These are phyloP conservation scores for Wickerhamomyces pijperi DNA, from an alignment of 805 yeast genomes.

Conservation along the genomic window DNA sequence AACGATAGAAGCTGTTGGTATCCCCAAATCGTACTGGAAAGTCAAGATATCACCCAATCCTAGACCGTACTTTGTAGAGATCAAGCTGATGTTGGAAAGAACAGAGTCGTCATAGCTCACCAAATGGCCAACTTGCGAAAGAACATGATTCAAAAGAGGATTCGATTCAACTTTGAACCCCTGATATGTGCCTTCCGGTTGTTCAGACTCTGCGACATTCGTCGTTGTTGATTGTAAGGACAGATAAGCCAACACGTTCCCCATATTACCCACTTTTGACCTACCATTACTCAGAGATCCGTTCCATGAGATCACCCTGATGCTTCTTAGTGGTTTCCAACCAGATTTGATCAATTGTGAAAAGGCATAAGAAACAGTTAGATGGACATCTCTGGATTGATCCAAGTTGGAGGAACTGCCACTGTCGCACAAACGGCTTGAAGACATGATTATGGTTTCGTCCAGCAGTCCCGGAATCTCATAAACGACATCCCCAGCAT, in stretches of 20 bases:
- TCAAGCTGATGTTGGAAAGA: not conserved
- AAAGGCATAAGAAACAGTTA: slow-evolving; percentile 40
- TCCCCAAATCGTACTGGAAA: slow-evolving; percentile 56
- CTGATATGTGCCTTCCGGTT: slow-evolving; percentile 41
- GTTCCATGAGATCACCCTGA: slow-evolving; percentile 72
- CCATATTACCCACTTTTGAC: slow-evolving; percentile 69
- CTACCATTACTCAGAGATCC: too few relatives aligned
- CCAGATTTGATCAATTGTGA: slow-evolving; percentile 33
- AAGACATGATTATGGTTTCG: slow-evolving; percentile 42
- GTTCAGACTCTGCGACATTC: too few relatives aligned
- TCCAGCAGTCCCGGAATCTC: slow-evolving; percentile 48
- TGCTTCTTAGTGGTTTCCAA: slow-evolving; percentile 67
- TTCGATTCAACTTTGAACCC: slow-evolving; percentile 37
- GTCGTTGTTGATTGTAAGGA: too few relatives aligned
- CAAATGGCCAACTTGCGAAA: slow-evolving; percentile 34
- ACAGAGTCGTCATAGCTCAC: slow-evolving; percentile 26
- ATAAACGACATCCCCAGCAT: slow-evolving; percentile 29
- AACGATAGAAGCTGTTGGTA: slow-evolving; percentile 28
- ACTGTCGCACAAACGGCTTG: too few relatives aligned
- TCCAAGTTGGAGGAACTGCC: slow-evolving; percentile 46
- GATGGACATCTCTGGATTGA: slow-evolving; percentile 36
- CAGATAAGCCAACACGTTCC: slow-evolving; percentile 50
- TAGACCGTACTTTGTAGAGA: too few relatives aligned
- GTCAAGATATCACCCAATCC: slow-evolving; percentile 32
- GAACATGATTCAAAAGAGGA: slow-evolving; percentile 40